phyloP scores from a whole-genome alignment of 441 rosid genomes.

The Manihot esculenta region DNA sequence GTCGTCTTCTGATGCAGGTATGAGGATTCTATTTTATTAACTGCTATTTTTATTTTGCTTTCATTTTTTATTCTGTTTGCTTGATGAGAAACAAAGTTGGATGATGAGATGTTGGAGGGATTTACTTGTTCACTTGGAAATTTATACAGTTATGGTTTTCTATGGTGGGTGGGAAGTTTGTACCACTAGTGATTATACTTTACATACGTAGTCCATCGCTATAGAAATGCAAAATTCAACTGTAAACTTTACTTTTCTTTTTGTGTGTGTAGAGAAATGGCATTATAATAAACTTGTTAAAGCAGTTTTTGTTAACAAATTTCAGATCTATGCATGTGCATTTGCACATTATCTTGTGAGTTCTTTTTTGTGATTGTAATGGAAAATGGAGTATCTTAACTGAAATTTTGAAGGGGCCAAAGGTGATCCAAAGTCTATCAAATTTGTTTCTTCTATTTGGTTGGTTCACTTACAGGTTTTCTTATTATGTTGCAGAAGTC shows the following conservation, averaged over 20 bases:
- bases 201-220: background rate
- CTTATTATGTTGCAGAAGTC: constrained; percentile 54
- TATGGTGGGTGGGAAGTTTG: background rate
- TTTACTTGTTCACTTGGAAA: constrained; percentile 2
- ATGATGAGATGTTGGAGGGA: background rate
- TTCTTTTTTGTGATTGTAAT: constrained; percentile 6
- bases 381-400: background rate
- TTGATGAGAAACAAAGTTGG: background rate
- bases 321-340: background rate
- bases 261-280: background rate
- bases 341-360: background rate
- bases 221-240: background rate
- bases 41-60: background rate
- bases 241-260: background rate
- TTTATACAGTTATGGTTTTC: background rate
- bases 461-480: constrained; percentile 11
- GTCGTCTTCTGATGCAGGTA: constrained; percentile 78
- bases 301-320: background rate
- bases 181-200: background rate
- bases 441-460: constrained; percentile 2
- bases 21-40: background rate
- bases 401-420: background rate
- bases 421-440: background rate
- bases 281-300: background rate
- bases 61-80: background rate